Evolutionary conservation across 305 asterid species (phyloP).

Genomic region (Withania somnifera): DNA sequence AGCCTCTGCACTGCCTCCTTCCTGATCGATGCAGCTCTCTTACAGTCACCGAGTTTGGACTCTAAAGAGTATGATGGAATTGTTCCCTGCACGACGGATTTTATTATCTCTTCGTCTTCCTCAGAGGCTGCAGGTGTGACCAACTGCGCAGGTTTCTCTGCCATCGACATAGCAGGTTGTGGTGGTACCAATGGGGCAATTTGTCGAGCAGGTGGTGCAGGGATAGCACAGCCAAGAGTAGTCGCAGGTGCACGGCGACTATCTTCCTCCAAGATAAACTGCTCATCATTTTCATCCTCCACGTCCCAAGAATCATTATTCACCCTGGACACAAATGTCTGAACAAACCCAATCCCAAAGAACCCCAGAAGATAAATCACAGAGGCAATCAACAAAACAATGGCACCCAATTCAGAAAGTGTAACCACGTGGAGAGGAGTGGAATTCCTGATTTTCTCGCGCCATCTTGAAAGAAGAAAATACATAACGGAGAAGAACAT

Average conservation of each 20-base stretch:
- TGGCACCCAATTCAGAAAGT: slow-evolving; percentile 13
- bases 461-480: slow-evolving; percentile 14
- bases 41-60: slow-evolving; percentile 3
- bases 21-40: slow-evolving; percentile 1
- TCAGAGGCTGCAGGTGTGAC: slow-evolving; percentile 1
- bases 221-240: not conserved
- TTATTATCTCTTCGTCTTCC: slow-evolving; percentile 9
- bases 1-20: slow-evolving; percentile 2
- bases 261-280: not conserved
- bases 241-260: not conserved
- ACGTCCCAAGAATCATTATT: slow-evolving; percentile 9
- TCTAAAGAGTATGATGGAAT: slow-evolving; percentile 1
- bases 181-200: not conserved
- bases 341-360: slow-evolving; percentile 13
- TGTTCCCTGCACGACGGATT: slow-evolving; percentile 8
- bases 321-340: not conserved
- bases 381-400: slow-evolving; percentile 5
- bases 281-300: slow-evolving; percentile 7
- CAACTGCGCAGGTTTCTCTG: not conserved
- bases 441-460: slow-evolving; percentile 13
- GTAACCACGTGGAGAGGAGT: slow-evolving; percentile 15
- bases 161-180: not conserved
- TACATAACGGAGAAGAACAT: slow-evolving; percentile 15
- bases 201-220: not conserved
- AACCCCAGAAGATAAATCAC: slow-evolving; percentile 8